A percentile compares a stretch with the other conserved stretches of the same genome.
phyloP scores from a whole-genome alignment of 2,329 filamentous ascomycete genomes.

The Cordyceps javanica region DNA sequence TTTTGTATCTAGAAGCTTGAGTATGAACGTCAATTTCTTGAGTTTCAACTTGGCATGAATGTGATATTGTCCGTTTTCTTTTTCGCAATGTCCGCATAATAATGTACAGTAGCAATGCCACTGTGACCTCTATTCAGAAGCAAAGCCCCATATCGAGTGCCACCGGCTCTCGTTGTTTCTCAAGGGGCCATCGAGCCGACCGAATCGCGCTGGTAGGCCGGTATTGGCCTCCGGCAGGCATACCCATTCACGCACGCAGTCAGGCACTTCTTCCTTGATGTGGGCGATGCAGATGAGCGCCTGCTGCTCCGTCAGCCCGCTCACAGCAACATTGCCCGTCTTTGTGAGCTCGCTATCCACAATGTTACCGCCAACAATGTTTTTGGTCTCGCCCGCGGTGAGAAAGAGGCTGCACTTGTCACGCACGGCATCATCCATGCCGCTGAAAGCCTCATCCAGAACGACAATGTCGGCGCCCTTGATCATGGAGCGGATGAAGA shows the following conservation, averaged over 20 bases:
- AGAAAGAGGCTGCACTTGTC: slow-evolving; percentile 85
- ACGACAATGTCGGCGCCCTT: slow-evolving; percentile 78
- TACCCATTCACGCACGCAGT: slow-evolving; percentile 76
- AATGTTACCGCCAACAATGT: slow-evolving; percentile 28
- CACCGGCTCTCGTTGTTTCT: slow-evolving; percentile 52
- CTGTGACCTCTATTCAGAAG: background rate
- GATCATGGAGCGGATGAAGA: slow-evolving; percentile 77
- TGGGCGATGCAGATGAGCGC: slow-evolving; percentile 91
- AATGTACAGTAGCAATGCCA: background rate
- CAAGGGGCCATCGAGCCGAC: slow-evolving; percentile 56
- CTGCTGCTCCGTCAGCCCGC: slow-evolving; percentile 63
- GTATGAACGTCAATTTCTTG: background rate
- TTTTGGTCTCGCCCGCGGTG: slow-evolving; percentile 52
- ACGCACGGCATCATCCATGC: slow-evolving; percentile 74
- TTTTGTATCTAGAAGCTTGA: background rate
- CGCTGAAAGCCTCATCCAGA: slow-evolving; percentile 81
- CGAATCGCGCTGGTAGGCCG: slow-evolving; percentile 54
- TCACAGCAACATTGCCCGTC: slow-evolving; percentile 42
- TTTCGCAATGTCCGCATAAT: background rate
- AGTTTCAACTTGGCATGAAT: background rate
- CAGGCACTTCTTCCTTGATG: slow-evolving; percentile 82
- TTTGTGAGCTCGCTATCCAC: slow-evolving; percentile 42
- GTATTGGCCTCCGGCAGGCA: slow-evolving; percentile 73
- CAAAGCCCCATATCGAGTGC: slow-evolving; percentile 57
- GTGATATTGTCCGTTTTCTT: background rate